These are phyloP conservation scores for Colletotrichum cordylinicola DNA, from an alignment of 2,329 filamentous ascomycete species.

Conservation along the genomic window DNA sequence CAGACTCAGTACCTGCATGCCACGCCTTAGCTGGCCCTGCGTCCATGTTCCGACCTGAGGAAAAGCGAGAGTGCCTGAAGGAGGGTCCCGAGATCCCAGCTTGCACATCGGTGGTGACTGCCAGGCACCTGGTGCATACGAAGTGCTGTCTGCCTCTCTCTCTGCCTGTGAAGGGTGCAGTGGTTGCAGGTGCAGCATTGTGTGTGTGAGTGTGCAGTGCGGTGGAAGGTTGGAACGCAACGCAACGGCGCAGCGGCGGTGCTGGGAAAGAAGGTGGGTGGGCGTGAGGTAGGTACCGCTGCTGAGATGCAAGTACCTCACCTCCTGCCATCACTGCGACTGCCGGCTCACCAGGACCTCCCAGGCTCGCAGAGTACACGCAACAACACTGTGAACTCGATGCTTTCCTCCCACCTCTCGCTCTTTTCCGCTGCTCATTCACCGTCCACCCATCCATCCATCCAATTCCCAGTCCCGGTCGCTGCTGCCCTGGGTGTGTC, in stretches of 20 bases:
- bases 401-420: background rate
- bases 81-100: background rate
- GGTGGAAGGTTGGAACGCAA: background rate
- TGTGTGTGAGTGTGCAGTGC: background rate
- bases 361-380: conserved; percentile 2
- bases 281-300: background rate
- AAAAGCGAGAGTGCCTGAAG: background rate
- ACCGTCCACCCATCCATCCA: background rate
- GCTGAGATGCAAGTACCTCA: background rate
- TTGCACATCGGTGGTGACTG: background rate
- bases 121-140: background rate
- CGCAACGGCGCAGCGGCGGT: background rate
- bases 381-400: background rate
- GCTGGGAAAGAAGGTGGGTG: background rate
- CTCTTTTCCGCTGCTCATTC: background rate
- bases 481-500: background rate
- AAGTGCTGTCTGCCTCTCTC: background rate
- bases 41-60: conserved; percentile 4
- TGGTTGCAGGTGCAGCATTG: background rate
- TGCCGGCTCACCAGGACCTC: background rate
- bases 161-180: background rate
- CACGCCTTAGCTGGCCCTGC: conserved; percentile 17
- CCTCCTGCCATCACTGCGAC: background rate
- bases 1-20: conserved; percentile 23
- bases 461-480: background rate